These are phyloP conservation scores for Pulveroboletus sp. DNA, from an alignment of 768 basidiomycete genomes.

Conservation along the genomic window DNA sequence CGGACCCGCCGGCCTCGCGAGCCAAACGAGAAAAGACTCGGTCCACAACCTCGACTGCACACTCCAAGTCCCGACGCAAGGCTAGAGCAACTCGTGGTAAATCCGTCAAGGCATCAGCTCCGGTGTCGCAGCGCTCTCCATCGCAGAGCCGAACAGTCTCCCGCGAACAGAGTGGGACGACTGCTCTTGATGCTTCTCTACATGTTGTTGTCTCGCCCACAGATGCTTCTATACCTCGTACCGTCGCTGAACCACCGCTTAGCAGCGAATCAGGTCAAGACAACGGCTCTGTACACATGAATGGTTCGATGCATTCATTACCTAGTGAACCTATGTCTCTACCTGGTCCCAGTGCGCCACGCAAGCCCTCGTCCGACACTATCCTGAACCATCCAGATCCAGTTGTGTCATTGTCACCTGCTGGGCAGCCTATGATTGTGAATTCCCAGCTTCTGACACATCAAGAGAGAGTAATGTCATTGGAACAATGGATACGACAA, in stretches of 20 bases:
- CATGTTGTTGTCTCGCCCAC: background rate
- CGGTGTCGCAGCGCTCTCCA: slow-evolving; percentile 10
- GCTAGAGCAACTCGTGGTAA: slow-evolving; percentile 18
- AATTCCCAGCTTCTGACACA: slow-evolving; percentile 19
- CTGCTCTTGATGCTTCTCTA: background rate
- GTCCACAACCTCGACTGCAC: slow-evolving; percentile 16
- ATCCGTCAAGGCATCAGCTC: slow-evolving; percentile 17
- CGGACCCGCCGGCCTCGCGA: slow-evolving; percentile 12
- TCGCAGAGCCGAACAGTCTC: slow-evolving; percentile 8
- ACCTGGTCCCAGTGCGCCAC: background rate
- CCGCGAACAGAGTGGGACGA: background rate
- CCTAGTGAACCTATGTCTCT: background rate
- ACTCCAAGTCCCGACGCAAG: slow-evolving; percentile 25
- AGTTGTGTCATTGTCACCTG: slow-evolving; percentile 12
- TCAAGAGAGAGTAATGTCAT: slow-evolving; percentile 69
- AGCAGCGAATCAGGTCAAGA: too few species aligned
- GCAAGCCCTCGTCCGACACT: background rate
- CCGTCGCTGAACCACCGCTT: too few species aligned
- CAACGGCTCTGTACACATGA: too few species aligned
- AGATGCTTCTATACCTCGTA: too few species aligned
- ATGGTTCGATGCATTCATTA: too few species aligned
- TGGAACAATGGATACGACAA: slow-evolving; percentile 78
- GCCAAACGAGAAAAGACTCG: slow-evolving; percentile 18
- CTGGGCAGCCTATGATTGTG: slow-evolving; percentile 9
- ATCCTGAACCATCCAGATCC: slow-evolving; percentile 1